Percentiles rank a stretch among this genome's conserved stretches.
phyloP scores from a whole-genome alignment of 106 monocot genomes.

The Gastrodia elata region DNA sequence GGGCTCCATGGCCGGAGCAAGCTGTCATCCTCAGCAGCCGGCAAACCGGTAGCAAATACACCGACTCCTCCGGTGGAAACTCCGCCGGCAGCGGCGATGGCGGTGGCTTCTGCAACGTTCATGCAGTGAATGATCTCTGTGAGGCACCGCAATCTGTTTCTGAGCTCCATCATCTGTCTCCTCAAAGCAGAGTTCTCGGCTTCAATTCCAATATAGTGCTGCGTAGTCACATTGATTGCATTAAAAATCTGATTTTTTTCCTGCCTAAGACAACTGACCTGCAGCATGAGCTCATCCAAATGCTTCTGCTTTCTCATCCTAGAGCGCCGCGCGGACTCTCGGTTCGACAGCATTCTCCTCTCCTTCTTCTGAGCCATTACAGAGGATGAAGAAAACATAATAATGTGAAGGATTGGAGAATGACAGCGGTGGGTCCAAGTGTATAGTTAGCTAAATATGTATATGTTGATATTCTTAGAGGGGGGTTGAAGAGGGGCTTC shows the following conservation, averaged over 20 bases:
- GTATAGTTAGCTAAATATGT: not conserved
- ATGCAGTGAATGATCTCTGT: constrained; percentile 38
- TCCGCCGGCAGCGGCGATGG: not conserved
- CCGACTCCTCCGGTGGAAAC: not conserved
- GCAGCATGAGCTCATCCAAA: constrained; percentile 50
- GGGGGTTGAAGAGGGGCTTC: not conserved
- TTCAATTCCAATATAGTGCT: constrained; percentile 30
- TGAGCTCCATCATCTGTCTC: constrained; percentile 45
- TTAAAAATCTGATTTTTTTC: constrained; percentile 41
- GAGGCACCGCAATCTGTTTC: constrained; percentile 37
- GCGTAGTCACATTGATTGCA: constrained; percentile 25
- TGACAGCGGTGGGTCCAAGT: not conserved
- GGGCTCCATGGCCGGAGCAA: constrained; percentile 21
- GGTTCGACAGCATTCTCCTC: constrained; percentile 66
- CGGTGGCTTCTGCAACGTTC: not conserved
- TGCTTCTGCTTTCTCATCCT: constrained; percentile 77
- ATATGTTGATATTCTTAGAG: not conserved
- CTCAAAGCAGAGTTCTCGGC: constrained; percentile 53
- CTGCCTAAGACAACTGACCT: constrained; percentile 24
- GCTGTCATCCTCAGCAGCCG: not conserved
- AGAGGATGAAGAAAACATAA: constrained; percentile 18
- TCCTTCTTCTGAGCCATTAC: constrained; percentile 38
- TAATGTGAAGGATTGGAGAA: not conserved
- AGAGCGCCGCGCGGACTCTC: constrained; percentile 69
- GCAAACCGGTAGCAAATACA: not conserved